These are phyloP conservation scores for Schwanniomyces vanrijiae DNA, from an alignment of 805 yeast species.

Conservation along the genomic window DNA sequence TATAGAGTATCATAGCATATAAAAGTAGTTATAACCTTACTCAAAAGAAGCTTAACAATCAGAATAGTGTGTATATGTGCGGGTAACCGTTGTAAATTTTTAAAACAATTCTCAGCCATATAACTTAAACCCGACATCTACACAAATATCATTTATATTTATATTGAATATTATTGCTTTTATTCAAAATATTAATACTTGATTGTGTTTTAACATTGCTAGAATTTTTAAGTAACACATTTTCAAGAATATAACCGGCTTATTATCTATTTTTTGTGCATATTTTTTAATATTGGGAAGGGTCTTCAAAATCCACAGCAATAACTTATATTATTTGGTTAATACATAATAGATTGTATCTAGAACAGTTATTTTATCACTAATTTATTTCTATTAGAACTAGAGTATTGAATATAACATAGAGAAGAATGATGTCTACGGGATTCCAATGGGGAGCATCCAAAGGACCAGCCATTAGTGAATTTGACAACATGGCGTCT, in stretches of 20 bases:
- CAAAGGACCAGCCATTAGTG: not conserved
- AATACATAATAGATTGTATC: not conserved
- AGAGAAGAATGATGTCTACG: slow-evolving; percentile 18
- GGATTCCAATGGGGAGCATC: slow-evolving; percentile 31
- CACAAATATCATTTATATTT: not conserved
- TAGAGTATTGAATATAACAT: not conserved
- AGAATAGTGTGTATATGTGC: not conserved
- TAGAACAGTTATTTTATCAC: not conserved
- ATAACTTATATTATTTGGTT: not conserved
- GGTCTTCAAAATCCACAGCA: not conserved
- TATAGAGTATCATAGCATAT: no score
- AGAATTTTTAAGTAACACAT: not conserved
- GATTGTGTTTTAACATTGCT: not conserved
- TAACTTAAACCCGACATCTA: not conserved
- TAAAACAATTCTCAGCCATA: not conserved
- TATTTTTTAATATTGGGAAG: not conserved
- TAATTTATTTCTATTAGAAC: not conserved
- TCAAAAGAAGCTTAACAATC: no score
- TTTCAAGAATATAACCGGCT: not conserved
- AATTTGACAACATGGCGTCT: not conserved
- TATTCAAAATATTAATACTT: not conserved
- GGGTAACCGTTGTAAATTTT: not conserved
- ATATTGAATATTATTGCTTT: not conserved
- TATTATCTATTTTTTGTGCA: not conserved
- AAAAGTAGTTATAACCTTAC: no score